A percentile compares a stretch with the other conserved stretches of the same genome.
Conservation (phyloP, 1,139 yeast species). For the Spathaspora jeffriesii region DNA sequence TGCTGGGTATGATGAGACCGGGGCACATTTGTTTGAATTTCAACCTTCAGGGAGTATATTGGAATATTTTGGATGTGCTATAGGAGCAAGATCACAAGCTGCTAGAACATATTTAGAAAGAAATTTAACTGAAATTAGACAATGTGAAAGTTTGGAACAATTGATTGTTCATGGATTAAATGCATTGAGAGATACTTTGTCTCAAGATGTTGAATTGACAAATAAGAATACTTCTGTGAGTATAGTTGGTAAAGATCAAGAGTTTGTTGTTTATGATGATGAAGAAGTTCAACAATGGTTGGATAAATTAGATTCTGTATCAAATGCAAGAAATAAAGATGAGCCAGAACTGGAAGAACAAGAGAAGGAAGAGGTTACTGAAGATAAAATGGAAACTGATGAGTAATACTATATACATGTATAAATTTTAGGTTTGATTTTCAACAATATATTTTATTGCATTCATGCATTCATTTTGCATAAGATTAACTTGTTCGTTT, state of each 20-base stretch:
- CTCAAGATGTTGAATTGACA: conserved; percentile 91
- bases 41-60: conserved; percentile 94
- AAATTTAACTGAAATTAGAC: conserved; percentile 66
- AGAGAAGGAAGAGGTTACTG: conserved; percentile 25
- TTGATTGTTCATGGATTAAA: conserved; percentile 85
- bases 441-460: conserved; percentile 56
- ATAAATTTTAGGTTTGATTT: conserved; percentile 28
- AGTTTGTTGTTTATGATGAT: conserved; percentile 80
- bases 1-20: conserved; percentile 92
- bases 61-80: conserved; percentile 92
- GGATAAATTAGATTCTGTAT: conserved; percentile 63
- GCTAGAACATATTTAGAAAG: conserved; percentile 95
- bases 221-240: conserved; percentile 87
- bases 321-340: conserved; percentile 49
- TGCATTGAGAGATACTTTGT: conserved; percentile 90
- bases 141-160: conserved; percentile 62
- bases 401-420: conserved; percentile 19
- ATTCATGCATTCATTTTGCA: conserved; percentile 51
- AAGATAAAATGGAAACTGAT: conserved; percentile 57
- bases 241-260: conserved; percentile 78
- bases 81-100: conserved; percentile 98
- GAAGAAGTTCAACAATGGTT: conserved; percentile 84
- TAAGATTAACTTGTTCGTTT: conserved; percentile 46
- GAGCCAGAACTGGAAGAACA: conserved; percentile 40
- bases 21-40: conserved; percentile 93